These are phyloP conservation scores for Fulvia fulva DNA, from an alignment of 2,329 filamentous ascomycete species.

Conservation along the genomic window DNA sequence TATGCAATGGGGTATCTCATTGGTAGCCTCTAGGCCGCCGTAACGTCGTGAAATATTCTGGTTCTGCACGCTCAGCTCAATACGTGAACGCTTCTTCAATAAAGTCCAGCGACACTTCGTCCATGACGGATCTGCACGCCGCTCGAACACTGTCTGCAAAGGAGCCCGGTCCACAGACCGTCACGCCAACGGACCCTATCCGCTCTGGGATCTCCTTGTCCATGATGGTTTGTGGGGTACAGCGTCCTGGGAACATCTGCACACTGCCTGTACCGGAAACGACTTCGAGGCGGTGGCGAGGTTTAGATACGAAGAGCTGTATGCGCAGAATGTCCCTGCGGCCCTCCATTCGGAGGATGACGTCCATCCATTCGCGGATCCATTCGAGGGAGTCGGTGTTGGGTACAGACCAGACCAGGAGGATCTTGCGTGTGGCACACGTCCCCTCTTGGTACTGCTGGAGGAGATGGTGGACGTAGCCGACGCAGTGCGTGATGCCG, in stretches of 20 bases:
- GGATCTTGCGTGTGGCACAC: slow-evolving; percentile 65
- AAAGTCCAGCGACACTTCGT: slow-evolving; percentile 56
- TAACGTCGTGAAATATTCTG: slow-evolving; percentile 2
- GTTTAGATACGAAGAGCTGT: slow-evolving; percentile 61
- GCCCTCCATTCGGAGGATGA: slow-evolving; percentile 56
- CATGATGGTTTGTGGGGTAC: slow-evolving; percentile 53
- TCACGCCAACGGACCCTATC: slow-evolving; percentile 50
- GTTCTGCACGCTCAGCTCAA: neutral
- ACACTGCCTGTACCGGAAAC: slow-evolving; percentile 55
- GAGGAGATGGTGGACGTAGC: slow-evolving; percentile 69
- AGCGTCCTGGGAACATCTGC: slow-evolving; percentile 59
- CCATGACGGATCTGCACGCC: slow-evolving; percentile 50
- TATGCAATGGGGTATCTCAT: slow-evolving; percentile 2
- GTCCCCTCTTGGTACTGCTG: slow-evolving; percentile 64
- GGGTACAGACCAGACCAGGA: slow-evolving; percentile 76
- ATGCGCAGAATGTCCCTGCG: slow-evolving; percentile 58
- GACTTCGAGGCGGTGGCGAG: slow-evolving; percentile 52
- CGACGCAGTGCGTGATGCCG: slow-evolving; percentile 75
- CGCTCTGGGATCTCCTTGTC: slow-evolving; percentile 54
- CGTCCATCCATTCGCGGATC: slow-evolving; percentile 64
- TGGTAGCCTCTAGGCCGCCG: slow-evolving; percentile 1
- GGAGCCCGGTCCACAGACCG: slow-evolving; percentile 59
- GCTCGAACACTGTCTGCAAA: slow-evolving; percentile 59
- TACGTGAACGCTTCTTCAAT: slow-evolving; percentile 61
- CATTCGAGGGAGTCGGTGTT: slow-evolving; percentile 62